Evolutionary conservation across 2,329 filamentous ascomycete genomes (phyloP).

Genomic region (Colletotrichum spaethianum): DNA sequence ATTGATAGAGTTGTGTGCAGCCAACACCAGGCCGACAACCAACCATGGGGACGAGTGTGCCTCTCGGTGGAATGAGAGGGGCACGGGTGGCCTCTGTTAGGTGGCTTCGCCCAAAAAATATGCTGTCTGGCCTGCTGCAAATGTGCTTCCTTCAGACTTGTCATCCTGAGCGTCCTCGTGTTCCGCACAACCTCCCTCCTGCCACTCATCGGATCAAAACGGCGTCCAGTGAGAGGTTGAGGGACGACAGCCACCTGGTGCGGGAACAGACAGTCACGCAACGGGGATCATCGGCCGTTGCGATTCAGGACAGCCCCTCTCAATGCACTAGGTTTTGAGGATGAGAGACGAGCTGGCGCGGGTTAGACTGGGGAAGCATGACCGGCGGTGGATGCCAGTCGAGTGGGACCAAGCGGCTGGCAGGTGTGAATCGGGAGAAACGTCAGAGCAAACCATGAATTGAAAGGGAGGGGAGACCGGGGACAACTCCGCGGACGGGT

Average conservation of each 20-base stretch:
- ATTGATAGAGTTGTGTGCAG: conserved; percentile 8
- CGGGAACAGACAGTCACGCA: conserved; percentile 7
- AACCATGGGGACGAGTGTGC: background rate
- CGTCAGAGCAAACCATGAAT: conserved; percentile 30
- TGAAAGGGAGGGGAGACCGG: background rate
- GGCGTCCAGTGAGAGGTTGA: conserved; percentile 1
- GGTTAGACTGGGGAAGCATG: conserved; percentile 28
- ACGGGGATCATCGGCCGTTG: conserved; percentile 38
- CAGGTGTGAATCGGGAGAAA: conserved; percentile 26
- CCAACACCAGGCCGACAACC: background rate
- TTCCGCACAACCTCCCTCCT: conserved; percentile 2
- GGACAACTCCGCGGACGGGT: conserved; percentile 21
- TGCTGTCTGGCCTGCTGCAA: conserved; percentile 15
- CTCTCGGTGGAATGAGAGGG: conserved; percentile 27
- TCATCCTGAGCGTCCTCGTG: conserved; percentile 34
- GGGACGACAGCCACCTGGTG: background rate
- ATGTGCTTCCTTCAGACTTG: conserved; percentile 16
- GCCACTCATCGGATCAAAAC: conserved; percentile 19
- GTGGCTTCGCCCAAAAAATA: conserved; percentile 36
- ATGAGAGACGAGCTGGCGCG: conserved; percentile 29
- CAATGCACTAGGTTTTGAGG: conserved; percentile 21
- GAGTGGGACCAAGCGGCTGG: conserved; percentile 28
- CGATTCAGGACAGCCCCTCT: conserved; percentile 33
- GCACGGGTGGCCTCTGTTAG: conserved; percentile 14
- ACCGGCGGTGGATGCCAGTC: conserved; percentile 4